phyloP scores from a whole-genome alignment of 441 rosid species.

The Jatropha podagrica region DNA sequence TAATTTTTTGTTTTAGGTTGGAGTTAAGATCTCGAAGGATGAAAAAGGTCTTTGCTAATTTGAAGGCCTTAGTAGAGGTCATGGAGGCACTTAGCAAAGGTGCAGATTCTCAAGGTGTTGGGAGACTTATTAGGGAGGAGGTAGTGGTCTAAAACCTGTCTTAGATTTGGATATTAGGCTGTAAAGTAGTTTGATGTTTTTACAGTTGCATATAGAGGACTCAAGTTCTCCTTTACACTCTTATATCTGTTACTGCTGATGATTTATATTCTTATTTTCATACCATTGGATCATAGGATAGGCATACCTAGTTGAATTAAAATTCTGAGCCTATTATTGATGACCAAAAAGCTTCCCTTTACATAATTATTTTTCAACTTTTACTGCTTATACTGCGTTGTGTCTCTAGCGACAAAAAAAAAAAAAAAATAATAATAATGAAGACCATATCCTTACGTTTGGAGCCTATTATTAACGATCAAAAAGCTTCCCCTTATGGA shows the following conservation, averaged over 20 bases:
- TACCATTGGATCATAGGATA: not conserved
- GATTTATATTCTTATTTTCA: not conserved
- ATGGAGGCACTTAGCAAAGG: slow-evolving; percentile 89
- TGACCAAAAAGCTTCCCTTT: not conserved
- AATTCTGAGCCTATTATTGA: not conserved
- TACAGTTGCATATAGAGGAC: not conserved
- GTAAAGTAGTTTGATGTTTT: not conserved
- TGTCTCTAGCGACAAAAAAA: not conserved
- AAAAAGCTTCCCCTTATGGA: not conserved
- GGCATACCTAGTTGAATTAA: not conserved
- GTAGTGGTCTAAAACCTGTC: slow-evolving; percentile 33
- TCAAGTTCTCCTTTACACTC: not conserved
- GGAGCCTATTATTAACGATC: not conserved
- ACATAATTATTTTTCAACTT: not conserved
- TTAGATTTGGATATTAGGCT: not conserved
- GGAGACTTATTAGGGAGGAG: slow-evolving; percentile 86
- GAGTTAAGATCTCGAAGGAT: slow-evolving; percentile 48
- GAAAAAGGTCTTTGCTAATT: slow-evolving; percentile 84
- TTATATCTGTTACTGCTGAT: not conserved
- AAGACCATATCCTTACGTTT: too few relatives aligned
- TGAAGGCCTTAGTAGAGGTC: slow-evolving; percentile 89
- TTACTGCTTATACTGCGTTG: not conserved
- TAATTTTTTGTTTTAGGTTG: slow-evolving; percentile 30
- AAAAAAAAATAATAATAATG: not conserved
- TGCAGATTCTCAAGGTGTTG: slow-evolving; percentile 93